Conservation (phyloP, 208 protist genomes). For the Wallacemonas sp. region DNA sequence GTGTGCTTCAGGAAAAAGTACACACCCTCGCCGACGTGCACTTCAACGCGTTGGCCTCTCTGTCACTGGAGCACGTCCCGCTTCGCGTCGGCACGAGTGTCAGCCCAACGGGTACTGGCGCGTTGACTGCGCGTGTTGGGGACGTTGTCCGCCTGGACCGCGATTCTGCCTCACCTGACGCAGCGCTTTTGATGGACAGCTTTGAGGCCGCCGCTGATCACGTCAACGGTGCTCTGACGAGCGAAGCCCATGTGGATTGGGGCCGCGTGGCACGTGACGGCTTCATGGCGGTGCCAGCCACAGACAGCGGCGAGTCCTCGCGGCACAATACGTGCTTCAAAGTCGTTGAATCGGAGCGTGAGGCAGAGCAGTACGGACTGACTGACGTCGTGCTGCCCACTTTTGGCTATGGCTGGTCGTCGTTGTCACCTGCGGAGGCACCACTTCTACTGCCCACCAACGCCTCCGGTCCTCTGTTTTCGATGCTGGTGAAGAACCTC, state of each 20-base stretch:
- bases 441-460: constrained; percentile 27
- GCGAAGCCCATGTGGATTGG: constrained; percentile 50
- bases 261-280: not conserved
- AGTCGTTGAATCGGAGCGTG: constrained; percentile 31
- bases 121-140: not conserved
- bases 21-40: constrained; percentile 69
- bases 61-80: constrained; percentile 18
- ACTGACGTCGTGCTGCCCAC: constrained; percentile 68
- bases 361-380: constrained; percentile 46
- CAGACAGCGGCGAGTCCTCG: no score
- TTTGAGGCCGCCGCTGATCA: constrained; percentile 74
- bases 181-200: constrained; percentile 25
- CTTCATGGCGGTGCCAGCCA: not conserved
- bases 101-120: not conserved
- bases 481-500: constrained; percentile 48
- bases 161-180: not conserved
- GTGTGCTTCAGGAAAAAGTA: constrained; percentile 68
- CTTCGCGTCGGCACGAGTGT: not conserved
- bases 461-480: constrained; percentile 22
- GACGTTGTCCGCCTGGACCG: not conserved
- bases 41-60: constrained; percentile 81
- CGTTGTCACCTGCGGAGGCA: no score
- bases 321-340: constrained; percentile 7
- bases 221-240: constrained; percentile 60
- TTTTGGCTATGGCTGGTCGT: constrained; percentile 1